Percentiles rank a stretch among this genome's conserved stretches.
These are phyloP conservation scores for Crinitomyces ghanaensis DNA, from an alignment of 805 yeast genomes.

Conservation along the genomic window DNA sequence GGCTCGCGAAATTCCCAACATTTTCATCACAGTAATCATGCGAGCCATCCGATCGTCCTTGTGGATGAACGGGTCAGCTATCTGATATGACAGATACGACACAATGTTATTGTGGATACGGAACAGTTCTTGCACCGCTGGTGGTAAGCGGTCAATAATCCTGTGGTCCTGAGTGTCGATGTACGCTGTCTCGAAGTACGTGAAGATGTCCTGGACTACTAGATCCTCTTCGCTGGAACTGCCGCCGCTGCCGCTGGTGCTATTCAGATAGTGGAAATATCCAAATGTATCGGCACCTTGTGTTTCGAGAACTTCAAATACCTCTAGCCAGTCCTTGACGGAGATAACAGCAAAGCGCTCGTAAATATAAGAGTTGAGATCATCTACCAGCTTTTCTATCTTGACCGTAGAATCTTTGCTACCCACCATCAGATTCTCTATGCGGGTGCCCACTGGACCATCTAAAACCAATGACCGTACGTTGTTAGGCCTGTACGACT, in stretches of 20 bases:
- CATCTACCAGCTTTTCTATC: slow-evolving; percentile 50
- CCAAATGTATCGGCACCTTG: slow-evolving; percentile 49
- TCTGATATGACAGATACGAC: slow-evolving; percentile 49
- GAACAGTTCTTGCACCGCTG: slow-evolving; percentile 53
- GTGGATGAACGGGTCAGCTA: slow-evolving; percentile 50
- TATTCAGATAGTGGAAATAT: slow-evolving; percentile 41
- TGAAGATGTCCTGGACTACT: slow-evolving; percentile 54
- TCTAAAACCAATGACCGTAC: slow-evolving; percentile 17
- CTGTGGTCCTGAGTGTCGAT: slow-evolving; percentile 32
- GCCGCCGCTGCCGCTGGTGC: slow-evolving; percentile 29
- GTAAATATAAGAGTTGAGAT: slow-evolving; percentile 50
- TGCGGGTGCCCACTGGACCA: slow-evolving; percentile 13
- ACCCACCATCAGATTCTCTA: slow-evolving; percentile 14
- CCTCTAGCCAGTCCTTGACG: slow-evolving; percentile 66
- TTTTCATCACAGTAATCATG: slow-evolving; percentile 57
- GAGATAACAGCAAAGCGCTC: slow-evolving; percentile 46
- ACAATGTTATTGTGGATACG: slow-evolving; percentile 58
- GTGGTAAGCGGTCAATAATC: slow-evolving; percentile 46
- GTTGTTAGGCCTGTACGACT: slow-evolving; percentile 25
- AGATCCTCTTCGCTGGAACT: slow-evolving; percentile 40
- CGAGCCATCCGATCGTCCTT: slow-evolving; percentile 50
- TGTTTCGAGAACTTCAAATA: slow-evolving; percentile 62
- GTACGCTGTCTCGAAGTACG: slow-evolving; percentile 52
- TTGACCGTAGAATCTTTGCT: slow-evolving; percentile 6
- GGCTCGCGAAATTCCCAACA: slow-evolving; percentile 51